Conservation (phyloP, 129 eudicot species). For the Flaveria brownii region DNA sequence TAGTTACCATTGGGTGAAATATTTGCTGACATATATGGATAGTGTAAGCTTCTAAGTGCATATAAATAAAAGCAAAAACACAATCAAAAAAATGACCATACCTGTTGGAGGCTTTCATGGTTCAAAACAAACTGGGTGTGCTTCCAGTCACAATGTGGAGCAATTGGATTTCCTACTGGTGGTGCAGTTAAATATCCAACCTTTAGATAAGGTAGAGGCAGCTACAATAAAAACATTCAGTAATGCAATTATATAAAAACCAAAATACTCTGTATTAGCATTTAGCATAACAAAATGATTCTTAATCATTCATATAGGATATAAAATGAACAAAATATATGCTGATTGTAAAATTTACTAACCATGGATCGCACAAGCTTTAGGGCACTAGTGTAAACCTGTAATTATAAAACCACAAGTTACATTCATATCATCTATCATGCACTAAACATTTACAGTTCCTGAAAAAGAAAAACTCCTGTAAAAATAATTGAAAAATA, state of each 20-base stretch:
- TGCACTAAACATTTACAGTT: not conserved
- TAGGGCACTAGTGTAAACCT: constrained; percentile 95
- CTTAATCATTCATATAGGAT: constrained; percentile 17
- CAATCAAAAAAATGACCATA: constrained; percentile 17
- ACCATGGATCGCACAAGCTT: constrained; percentile 83
- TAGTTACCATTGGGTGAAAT: too few relatives aligned
- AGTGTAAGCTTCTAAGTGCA: constrained; percentile 8
- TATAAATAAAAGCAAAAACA: not conserved
- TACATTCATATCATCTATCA: constrained; percentile 11
- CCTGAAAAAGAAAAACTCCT: not conserved
- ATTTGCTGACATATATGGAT: not conserved
- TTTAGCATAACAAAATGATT: not conserved
- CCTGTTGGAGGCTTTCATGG: constrained; percentile 95
- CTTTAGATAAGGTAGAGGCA: constrained; percentile 91
- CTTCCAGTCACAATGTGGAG: constrained; percentile 94
- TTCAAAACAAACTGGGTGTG: constrained; percentile 76
- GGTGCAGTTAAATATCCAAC: constrained; percentile 94
- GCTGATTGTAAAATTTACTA: constrained; percentile 14
- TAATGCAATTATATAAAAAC: constrained; percentile 3
- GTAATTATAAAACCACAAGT: constrained; percentile 26
- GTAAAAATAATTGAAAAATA: not conserved
- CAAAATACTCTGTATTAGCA: not conserved
- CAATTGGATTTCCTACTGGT: constrained; percentile 71
- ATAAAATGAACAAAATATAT: not conserved
- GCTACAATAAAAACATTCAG: constrained; percentile 50